These are phyloP conservation scores for Rachicladosporium sp. DNA, from an alignment of 2,329 filamentous ascomycete genomes.

Conservation along the genomic window DNA sequence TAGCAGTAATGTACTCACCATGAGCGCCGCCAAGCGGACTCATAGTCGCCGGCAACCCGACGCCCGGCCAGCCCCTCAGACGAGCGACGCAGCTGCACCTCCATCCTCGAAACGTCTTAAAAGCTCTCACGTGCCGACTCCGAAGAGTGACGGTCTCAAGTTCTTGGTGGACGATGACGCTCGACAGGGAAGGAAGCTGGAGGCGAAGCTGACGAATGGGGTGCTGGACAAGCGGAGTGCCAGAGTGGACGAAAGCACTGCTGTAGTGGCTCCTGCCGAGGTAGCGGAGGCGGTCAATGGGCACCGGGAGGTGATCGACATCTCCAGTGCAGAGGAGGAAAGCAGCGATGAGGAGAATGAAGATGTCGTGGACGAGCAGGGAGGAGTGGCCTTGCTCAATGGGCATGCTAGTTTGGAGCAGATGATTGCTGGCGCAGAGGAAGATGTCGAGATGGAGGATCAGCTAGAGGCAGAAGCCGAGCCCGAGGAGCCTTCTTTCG, in stretches of 20 bases:
- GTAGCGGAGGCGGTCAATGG: slow-evolving; percentile 25
- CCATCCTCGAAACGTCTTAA: slow-evolving; percentile 22
- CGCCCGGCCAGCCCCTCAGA: slow-evolving; percentile 15
- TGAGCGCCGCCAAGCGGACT: slow-evolving; percentile 25
- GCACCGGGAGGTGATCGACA: slow-evolving; percentile 33
- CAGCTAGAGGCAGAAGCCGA: slow-evolving; percentile 21
- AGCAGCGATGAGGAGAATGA: slow-evolving; percentile 15
- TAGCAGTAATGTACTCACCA: slow-evolving; percentile 4
- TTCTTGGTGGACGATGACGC: slow-evolving; percentile 25
- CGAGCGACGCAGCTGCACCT: slow-evolving; percentile 4
- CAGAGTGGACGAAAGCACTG: slow-evolving; percentile 45
- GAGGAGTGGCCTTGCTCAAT: slow-evolving; percentile 2
- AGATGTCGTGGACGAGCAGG: slow-evolving; percentile 9
- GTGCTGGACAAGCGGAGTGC: slow-evolving; percentile 37
- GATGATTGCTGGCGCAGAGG: slow-evolving; percentile 10
- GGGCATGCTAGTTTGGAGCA: slow-evolving; percentile 17
- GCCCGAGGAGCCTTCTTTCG: slow-evolving; percentile 56
- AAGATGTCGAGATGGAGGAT: slow-evolving; percentile 18
- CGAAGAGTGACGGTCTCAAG: slow-evolving; percentile 14
- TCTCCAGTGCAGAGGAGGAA: slow-evolving; percentile 35
- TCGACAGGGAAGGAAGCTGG: slow-evolving; percentile 24
- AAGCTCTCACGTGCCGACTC: slow-evolving; percentile 20
- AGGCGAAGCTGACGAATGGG: slow-evolving; percentile 41
- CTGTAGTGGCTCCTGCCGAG: slow-evolving; percentile 33
- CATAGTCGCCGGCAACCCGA: slow-evolving; percentile 16